Conservation (phyloP, 495 filamentous ascomycete species). For the Penicillium samsonianum region DNA sequence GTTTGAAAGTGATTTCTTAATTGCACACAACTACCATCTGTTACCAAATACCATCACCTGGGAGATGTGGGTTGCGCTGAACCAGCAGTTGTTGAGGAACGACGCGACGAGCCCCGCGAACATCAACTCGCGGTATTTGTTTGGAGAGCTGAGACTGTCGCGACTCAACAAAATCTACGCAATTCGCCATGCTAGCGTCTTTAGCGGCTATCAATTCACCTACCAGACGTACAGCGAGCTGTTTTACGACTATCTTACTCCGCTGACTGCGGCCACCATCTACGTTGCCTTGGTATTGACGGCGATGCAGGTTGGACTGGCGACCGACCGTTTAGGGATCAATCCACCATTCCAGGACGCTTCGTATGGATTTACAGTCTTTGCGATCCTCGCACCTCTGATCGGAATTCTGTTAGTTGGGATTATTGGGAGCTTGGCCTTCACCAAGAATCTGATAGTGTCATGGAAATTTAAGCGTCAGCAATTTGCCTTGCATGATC, state of each 20-base stretch:
- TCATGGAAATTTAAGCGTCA: slow-evolving; percentile 7
- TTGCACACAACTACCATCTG: slow-evolving; percentile 37
- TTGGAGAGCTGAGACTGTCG: slow-evolving; percentile 47
- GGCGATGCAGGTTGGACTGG: slow-evolving; percentile 61
- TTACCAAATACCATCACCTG: slow-evolving; percentile 36
- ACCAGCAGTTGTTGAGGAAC: slow-evolving; percentile 16
- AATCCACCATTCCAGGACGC: slow-evolving; percentile 46
- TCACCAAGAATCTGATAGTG: slow-evolving; percentile 10
- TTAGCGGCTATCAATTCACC: slow-evolving; percentile 13
- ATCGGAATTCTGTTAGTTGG: slow-evolving; percentile 12
- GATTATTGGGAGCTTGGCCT: slow-evolving; percentile 5
- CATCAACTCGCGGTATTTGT: slow-evolving; percentile 45
- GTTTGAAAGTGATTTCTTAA: slow-evolving; percentile 46
- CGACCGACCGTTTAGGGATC: slow-evolving; percentile 36
- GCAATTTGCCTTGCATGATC: slow-evolving; percentile 6
- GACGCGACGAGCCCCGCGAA: background rate
- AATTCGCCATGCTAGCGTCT: background rate
- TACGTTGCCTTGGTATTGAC: slow-evolving; percentile 57
- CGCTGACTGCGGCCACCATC: slow-evolving; percentile 44
- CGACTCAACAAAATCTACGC: slow-evolving; percentile 21
- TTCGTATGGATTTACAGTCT: slow-evolving; percentile 57
- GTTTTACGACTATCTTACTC: slow-evolving; percentile 49
- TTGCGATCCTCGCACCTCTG: slow-evolving; percentile 41
- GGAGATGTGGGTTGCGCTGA: slow-evolving; percentile 22
- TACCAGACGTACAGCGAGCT: slow-evolving; percentile 21